Evolutionary conservation across 2,329 filamentous ascomycete genomes (phyloP).

Genomic region (Stagonosporopsis cucurbitacearum): DNA sequence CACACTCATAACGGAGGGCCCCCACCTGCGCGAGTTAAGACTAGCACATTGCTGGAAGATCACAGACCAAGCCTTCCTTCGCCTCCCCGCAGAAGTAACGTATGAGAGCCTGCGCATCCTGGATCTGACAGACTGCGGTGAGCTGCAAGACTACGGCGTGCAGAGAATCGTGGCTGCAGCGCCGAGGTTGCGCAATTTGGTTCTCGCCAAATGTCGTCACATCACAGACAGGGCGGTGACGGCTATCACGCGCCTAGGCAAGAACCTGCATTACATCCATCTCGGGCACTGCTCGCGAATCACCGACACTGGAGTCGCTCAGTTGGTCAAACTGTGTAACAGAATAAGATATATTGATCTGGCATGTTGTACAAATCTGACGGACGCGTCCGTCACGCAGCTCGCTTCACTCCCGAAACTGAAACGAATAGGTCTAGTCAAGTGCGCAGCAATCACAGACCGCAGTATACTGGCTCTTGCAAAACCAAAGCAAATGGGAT

Average conservation of each 20-base stretch:
- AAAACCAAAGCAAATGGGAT: slow-evolving; percentile 63
- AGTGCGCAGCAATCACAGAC: slow-evolving; percentile 90
- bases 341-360: slow-evolving; percentile 97
- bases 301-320: slow-evolving; percentile 86
- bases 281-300: slow-evolving; percentile 92
- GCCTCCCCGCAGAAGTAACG: slow-evolving; percentile 69
- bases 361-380: slow-evolving; percentile 90
- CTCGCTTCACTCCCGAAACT: slow-evolving; percentile 89
- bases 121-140: slow-evolving; percentile 86
- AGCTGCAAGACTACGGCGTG: slow-evolving; percentile 84
- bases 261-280: slow-evolving; percentile 96
- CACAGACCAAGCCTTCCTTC: slow-evolving; percentile 85
- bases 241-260: slow-evolving; percentile 86
- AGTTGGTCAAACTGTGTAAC: slow-evolving; percentile 84
- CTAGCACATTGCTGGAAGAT: slow-evolving; percentile 85
- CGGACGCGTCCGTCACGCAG: slow-evolving; percentile 83
- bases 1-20: slow-evolving; percentile 76
- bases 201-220: slow-evolving; percentile 91
- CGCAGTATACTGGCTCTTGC: slow-evolving; percentile 85
- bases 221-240: slow-evolving; percentile 89
- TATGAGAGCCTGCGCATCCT: slow-evolving; percentile 93
- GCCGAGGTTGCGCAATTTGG: slow-evolving; percentile 87
- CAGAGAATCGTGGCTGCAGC: slow-evolving; percentile 86
- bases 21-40: slow-evolving; percentile 86
- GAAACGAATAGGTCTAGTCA: slow-evolving; percentile 92